Evolutionary conservation across 257 asterid species (phyloP), one percentile per base, ranked within the genome.

Genomic region (Paulownia fortunei): DNA sequence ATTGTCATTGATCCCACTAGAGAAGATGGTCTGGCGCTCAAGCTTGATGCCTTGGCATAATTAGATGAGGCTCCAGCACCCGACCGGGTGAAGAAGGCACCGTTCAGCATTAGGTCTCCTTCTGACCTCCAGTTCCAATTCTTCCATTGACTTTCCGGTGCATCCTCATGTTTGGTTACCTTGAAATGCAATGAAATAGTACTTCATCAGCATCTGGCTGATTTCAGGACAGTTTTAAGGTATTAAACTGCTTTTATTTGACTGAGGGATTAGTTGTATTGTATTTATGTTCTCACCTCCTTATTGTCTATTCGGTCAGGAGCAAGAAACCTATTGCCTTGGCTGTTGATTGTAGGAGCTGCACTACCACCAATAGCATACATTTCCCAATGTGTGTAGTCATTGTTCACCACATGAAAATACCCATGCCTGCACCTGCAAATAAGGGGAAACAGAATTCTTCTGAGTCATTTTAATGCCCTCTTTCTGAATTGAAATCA

Each of bases 311-410:
- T 11, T 18, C 85, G 86, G 80, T 87, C 83, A 6, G 98, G 94
- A 8, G 97, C 98, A 13, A 91, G 89, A 80, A 93, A 93, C 63
- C 97, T 55, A 34, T 93, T 93, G 39, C 98, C 98, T 69, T 94
- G 98, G 74, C 98, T 89, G 49, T 94, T 94, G 84, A 94, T 92
- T 7, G 98, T 94, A 0, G 98, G 98, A 41, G 81, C 55, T 51
- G 97, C 98, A 81, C 98, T 94, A 4, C 98, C 98, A 8, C 98
- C 98, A 68, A 94, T 86, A 3, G 98, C 97, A 82, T 94, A 92
- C 98, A 89, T 94, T 82, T 90, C 89, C 98, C 98, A 94, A 60
- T 92, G 96, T 21, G 97, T 94, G 47, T 94, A 94, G 87, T 94
- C 98, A 87, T 94, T 94, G 84, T 94, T 94, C 85, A 90, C 98